Base-by-base conservation (phyloP, 2,329 filamentous ascomycete species). In the Microdochium nivale region DNA sequence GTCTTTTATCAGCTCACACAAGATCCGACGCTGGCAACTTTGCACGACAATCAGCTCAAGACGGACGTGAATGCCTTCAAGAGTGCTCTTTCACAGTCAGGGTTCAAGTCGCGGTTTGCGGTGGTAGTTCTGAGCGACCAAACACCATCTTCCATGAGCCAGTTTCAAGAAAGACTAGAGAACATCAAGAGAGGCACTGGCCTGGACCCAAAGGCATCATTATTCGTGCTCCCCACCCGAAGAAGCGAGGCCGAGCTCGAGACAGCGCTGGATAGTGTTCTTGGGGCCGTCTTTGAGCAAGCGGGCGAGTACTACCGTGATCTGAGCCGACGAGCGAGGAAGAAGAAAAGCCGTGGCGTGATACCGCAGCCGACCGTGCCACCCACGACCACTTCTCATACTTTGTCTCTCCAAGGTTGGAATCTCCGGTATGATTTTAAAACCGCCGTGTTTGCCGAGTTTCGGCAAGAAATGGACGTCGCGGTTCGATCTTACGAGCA, bases 361-460 rank as follows among this genome's bases (percentile, higher is more conserved):
- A 83, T 87, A 14, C 90, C 90, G 11, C 84, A 87, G 48, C 90
- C 91, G 2, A 92, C 90, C 7, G 78, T 89, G 30, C 88, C 90
- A 3, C 89, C 90, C 1, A 92, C 88, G 0, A 84, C 79, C 21
- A 95, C 89, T 1, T 95, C 90, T 1, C 88, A 94, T 61, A 89
- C 87, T 0, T 70, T 96, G n/a, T 88, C 90, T 1, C 74, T 86
- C 10, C 84, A 90, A 43, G 91, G 89, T 3, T 99, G 92, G 94
- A 90, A 90, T 62, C 86, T 95, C 50, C 85, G 92, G 16, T 96
- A 96, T 67, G 92, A 99, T 62, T 90, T 95, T 72, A 99, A 99
- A 66, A 78, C 91, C 19, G 92, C 86, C 7, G 76, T 96, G 0
- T 88, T 97, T 63, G 89, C 91, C 25, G 92, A 97, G 63, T 96